phyloP scores from a whole-genome alignment of 2,329 filamentous ascomycete species.

The Verticillium dahliae region DNA sequence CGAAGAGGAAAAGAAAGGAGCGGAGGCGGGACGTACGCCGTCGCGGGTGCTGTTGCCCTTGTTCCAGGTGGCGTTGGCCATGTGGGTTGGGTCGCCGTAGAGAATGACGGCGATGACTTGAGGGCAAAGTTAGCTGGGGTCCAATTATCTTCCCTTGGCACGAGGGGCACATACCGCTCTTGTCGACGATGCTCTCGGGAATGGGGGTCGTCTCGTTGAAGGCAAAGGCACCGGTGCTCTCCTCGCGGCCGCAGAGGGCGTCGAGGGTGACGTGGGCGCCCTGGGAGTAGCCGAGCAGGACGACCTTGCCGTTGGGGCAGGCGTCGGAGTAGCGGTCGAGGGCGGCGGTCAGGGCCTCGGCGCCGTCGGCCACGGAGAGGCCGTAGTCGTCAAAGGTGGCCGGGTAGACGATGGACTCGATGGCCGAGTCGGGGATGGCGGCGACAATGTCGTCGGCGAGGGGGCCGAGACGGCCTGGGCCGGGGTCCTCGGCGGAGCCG shows the following conservation, averaged over 20 bases:
- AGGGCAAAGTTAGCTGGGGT: not conserved
- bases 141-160: not conserved
- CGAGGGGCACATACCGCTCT: slow-evolving; percentile 21
- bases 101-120: slow-evolving; percentile 32
- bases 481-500: slow-evolving; percentile 26
- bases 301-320: slow-evolving; percentile 32
- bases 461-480: slow-evolving; percentile 24
- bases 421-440: slow-evolving; percentile 24
- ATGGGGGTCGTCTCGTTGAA: slow-evolving; percentile 17
- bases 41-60: slow-evolving; percentile 27
- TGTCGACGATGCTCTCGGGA: slow-evolving; percentile 18
- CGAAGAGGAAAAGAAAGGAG: not conserved
- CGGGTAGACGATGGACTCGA: slow-evolving; percentile 30
- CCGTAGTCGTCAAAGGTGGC: slow-evolving; percentile 25
- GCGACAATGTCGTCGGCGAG: slow-evolving; percentile 24
- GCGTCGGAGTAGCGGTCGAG: slow-evolving; percentile 23
- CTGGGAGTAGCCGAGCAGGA: slow-evolving; percentile 35
- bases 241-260: slow-evolving; percentile 27
- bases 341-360: slow-evolving; percentile 19
- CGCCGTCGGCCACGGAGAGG: slow-evolving; percentile 26
- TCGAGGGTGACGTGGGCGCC: slow-evolving; percentile 31
- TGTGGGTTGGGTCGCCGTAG: slow-evolving; percentile 34
- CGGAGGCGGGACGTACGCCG: slow-evolving; percentile 23
- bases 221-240: slow-evolving; percentile 6
- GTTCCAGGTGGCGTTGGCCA: slow-evolving; percentile 26